These are phyloP conservation scores for Crassisporium funariophilum DNA, from an alignment of 768 basidiomycete genomes.

Conservation along the genomic window DNA sequence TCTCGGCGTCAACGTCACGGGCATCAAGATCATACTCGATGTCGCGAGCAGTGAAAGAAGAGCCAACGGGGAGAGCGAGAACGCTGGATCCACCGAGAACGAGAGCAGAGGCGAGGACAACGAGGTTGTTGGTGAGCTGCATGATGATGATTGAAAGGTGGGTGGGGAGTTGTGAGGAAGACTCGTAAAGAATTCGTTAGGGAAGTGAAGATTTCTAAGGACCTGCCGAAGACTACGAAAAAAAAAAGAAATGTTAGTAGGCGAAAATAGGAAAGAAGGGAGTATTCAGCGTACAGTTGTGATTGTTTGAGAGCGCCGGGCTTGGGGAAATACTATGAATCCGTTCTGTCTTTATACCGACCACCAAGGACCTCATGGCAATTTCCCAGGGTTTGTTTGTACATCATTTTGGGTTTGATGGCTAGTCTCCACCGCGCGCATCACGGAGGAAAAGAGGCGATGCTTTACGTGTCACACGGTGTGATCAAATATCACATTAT, in stretches of 20 bases:
- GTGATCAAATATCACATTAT: too few relatives aligned
- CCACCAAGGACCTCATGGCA: neutral
- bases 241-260: slow-evolving; percentile 1
- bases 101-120: slow-evolving; percentile 21
- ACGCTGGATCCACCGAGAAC: slow-evolving; percentile 18
- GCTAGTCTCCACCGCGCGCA: too few relatives aligned
- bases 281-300: neutral
- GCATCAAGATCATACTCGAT: slow-evolving; percentile 15
- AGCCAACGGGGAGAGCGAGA: slow-evolving; percentile 16
- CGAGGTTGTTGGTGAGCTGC: slow-evolving; percentile 26
- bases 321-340: slow-evolving; percentile 6
- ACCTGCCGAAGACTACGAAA: slow-evolving; percentile 26
- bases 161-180: slow-evolving; percentile 4
- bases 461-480: too few relatives aligned
- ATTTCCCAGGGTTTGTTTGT: slow-evolving; percentile 1
- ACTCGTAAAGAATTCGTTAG: slow-evolving; percentile 8
- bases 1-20: slow-evolving; percentile 11
- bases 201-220: slow-evolving; percentile 23
- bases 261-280: neutral
- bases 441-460: too few relatives aligned
- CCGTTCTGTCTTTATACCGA: slow-evolving; percentile 2
- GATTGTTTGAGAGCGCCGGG: slow-evolving; percentile 11
- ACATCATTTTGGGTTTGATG: too few relatives aligned
- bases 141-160: slow-evolving; percentile 17
- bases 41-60: slow-evolving; percentile 12